phyloP scores from a whole-genome alignment of 352 stramenopile genomes.

The Phytophthora pluvialis region DNA sequence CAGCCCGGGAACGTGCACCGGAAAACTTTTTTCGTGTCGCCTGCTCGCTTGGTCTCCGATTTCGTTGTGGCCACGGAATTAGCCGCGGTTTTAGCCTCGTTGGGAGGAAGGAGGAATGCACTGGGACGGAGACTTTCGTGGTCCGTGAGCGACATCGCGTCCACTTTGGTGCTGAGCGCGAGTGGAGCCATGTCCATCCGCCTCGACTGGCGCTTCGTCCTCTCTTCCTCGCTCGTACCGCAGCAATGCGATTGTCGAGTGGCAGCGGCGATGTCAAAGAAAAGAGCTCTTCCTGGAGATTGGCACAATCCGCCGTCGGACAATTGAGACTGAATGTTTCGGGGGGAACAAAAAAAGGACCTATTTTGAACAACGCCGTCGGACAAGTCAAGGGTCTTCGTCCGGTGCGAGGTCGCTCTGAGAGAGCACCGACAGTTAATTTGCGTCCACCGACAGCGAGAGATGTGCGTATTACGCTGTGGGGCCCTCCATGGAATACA shows the following conservation, averaged over 20 bases:
- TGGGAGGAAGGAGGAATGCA: neutral
- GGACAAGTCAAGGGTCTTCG: no score
- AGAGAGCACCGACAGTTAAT: no score
- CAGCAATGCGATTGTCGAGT: slow-evolving; percentile 26
- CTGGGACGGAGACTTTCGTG: slow-evolving; percentile 10
- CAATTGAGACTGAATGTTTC: slow-evolving; percentile 20
- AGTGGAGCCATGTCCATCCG: slow-evolving; percentile 29
- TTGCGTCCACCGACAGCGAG: no score
- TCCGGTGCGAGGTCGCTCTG: no score
- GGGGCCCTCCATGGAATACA: no score
- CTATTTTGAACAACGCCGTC: no score
- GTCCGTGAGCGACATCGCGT: slow-evolving; percentile 19
- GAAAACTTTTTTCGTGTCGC: slow-evolving; percentile 35
- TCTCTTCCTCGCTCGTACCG: neutral
- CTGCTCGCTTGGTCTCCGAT: slow-evolving; percentile 7
- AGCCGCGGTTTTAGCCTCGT: neutral
- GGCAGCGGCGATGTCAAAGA: slow-evolving; percentile 15
- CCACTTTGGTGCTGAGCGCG: slow-evolving; percentile 29
- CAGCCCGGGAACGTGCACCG: slow-evolving; percentile 61
- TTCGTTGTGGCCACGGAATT: neutral
- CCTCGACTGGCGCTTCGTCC: neutral
- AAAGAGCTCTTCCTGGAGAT: slow-evolving; percentile 23
- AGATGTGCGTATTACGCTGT: no score
- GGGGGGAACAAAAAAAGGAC: no score
- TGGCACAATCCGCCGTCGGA: slow-evolving; percentile 26